A percentile compares a stretch with the other conserved stretches of the same genome.
Evolutionary conservation across 2,329 filamentous ascomycete genomes (phyloP).

Genomic region (Neonectria coccinea): DNA sequence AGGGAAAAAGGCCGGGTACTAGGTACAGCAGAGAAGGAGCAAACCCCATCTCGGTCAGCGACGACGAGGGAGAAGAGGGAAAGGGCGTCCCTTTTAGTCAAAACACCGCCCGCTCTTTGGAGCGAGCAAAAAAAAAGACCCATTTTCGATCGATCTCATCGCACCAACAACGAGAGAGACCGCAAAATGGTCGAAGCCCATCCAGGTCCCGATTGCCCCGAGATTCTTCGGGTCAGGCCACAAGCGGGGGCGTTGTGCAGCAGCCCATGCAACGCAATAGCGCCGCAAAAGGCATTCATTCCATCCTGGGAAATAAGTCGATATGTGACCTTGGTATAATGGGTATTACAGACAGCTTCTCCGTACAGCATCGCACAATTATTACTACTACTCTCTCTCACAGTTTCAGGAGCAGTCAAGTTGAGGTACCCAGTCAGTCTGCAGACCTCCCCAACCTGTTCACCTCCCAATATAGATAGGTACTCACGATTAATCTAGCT

Average conservation of each 20-base stretch:
- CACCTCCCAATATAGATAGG: no score
- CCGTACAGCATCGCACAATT: no score
- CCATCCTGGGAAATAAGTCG: background rate
- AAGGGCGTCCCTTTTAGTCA: slow-evolving; percentile 7
- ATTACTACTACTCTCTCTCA: no score
- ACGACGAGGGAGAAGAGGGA: background rate
- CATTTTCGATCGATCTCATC: slow-evolving; percentile 32
- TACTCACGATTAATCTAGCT: background rate
- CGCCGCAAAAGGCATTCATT: no score
- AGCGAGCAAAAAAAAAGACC: background rate
- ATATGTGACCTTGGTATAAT: no score
- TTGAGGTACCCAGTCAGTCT: no score
- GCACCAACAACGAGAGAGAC: slow-evolving; percentile 12
- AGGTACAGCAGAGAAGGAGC: background rate
- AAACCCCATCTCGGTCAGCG: background rate
- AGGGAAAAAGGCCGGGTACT: background rate
- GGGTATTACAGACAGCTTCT: no score
- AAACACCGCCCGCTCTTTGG: background rate
- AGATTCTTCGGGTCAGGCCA: slow-evolving; percentile 43
- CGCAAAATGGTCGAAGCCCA: slow-evolving; percentile 10
- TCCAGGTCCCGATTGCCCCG: slow-evolving; percentile 32
- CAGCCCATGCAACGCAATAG: background rate
- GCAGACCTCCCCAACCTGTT: background rate
- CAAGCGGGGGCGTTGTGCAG: slow-evolving; percentile 39
- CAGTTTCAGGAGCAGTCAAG: background rate